Base-by-base conservation (phyloP, 1,284 basidiomycete species). In the Puccinia hordei region DNA sequence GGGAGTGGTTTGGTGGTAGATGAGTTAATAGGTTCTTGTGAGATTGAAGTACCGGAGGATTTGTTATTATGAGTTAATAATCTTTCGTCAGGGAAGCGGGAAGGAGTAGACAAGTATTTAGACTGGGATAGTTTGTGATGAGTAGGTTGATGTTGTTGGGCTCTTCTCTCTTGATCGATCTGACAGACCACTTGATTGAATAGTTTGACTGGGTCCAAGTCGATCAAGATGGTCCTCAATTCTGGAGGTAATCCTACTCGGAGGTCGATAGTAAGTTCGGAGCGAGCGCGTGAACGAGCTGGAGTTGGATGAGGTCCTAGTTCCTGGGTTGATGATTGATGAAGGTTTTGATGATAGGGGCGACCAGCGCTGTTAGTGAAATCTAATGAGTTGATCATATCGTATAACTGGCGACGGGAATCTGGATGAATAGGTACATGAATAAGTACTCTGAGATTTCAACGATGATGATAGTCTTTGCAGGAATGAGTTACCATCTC, bases 171-270 rank as follows among this genome's bases (percentile, higher is more conserved):
- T 30, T 73, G 46, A 55, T 73, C 69, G 27, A 73, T 73, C 51
- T 73, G 46, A n/a, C 35, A 53, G 44, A 73, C 53, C 5, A 73
- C 49, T 22, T n/a, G 49, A 22, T 73, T 73, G 53, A 73, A 73
- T 4, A 73, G 22, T 22, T 73, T 73, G 49, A 73, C 33, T 0
- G 69, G 69, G 35, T 73, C 51, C 15, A 73, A 12, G 22, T 51
- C 46, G 12, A 38, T 22, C 49, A 73, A 55, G 2, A 38, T 22
- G 17, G 53, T 33, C 30, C 69, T 55, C 35, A 73, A 38, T 38
- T 51, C 69, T 22, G 69, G 19, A 0, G 69, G 69, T 33, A 73
- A 55, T n/a, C 49, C 69, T 6, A 10, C 69, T 10, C 46, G 44
- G 13, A 73, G 69, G 33, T 73, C 69, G 51, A 53, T 38, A 1